Percentiles rank a stretch among this genome's conserved stretches.
Evolutionary conservation across 2,329 filamentous ascomycete species (phyloP).

Genomic region (Colletotrichum tanaceti): DNA sequence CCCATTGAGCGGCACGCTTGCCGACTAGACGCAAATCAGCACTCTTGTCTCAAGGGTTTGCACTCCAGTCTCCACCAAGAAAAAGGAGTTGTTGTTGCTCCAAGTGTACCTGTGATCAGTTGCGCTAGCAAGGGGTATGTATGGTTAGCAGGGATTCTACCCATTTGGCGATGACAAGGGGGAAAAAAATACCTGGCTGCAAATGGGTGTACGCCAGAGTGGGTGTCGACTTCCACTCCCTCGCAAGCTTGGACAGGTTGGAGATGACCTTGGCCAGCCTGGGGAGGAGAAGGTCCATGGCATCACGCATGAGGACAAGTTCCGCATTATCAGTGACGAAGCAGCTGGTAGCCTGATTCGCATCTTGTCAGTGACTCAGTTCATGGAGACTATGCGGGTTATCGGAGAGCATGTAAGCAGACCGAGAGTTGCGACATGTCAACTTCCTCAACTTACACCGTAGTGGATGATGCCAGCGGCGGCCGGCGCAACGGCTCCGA

Average conservation of each 20-base stretch:
- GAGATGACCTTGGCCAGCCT: slow-evolving; percentile 84
- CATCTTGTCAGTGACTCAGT: neutral
- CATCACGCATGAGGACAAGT: slow-evolving; percentile 77
- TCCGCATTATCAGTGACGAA: slow-evolving; percentile 79
- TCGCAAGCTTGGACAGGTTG: slow-evolving; percentile 78
- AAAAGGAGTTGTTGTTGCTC: too few species aligned
- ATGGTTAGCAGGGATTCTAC: neutral
- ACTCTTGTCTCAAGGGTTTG: neutral
- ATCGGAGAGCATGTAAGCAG: neutral
- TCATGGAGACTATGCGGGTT: neutral
- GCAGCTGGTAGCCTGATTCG: slow-evolving; percentile 53
- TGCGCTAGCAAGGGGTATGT: slow-evolving; percentile 72
- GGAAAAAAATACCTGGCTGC: neutral
- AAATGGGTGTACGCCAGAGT: slow-evolving; percentile 64
- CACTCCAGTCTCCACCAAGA: too few species aligned
- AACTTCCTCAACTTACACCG: slow-evolving; percentile 30
- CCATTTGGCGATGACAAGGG: neutral
- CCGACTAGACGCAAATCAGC: slow-evolving; percentile 58
- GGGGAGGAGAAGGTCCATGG: slow-evolving; percentile 78
- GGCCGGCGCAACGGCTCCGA: slow-evolving; percentile 77
- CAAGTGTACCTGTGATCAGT: slow-evolving; percentile 19
- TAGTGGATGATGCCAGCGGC: slow-evolving; percentile 87
- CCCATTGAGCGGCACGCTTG: slow-evolving; percentile 76
- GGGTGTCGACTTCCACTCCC: slow-evolving; percentile 68
- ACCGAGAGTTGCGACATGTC: too few species aligned